phyloP scores from a whole-genome alignment of 2,329 filamentous ascomycete genomes.

The Cladophialophora exuberans region DNA sequence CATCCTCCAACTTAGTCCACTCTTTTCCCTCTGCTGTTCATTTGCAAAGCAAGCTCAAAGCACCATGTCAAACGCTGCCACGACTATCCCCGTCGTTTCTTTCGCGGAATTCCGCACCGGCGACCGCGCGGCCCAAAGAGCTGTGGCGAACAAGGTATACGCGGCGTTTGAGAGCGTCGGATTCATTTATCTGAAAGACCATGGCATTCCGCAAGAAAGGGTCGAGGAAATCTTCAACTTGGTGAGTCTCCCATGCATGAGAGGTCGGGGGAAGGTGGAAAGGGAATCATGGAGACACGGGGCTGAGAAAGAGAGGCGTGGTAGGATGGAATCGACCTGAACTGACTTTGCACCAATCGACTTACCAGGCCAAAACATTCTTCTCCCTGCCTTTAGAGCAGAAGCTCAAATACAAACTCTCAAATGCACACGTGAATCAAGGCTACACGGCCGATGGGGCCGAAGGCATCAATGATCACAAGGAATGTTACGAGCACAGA shows the following conservation, averaged over 20 bases:
- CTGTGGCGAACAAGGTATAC: constrained; percentile 39
- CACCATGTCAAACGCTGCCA: too few species aligned
- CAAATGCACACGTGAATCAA: constrained; percentile 31
- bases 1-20: too few species aligned
- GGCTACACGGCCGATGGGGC: constrained; percentile 29
- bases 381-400: constrained; percentile 49
- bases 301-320: too few species aligned
- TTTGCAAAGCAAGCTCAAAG: too few species aligned
- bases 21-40: too few species aligned
- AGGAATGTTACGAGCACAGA: constrained; percentile 30
- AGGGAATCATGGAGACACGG: not conserved
- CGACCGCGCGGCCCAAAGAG: constrained; percentile 36
- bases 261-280: too few species aligned
- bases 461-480: constrained; percentile 29
- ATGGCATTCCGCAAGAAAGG: constrained; percentile 38
- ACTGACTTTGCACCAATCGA: not conserved
- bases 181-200: constrained; percentile 47
- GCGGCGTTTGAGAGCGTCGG: constrained; percentile 43
- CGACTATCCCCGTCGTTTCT: constrained; percentile 45
- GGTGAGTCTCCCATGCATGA: constrained; percentile 20
- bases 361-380: constrained; percentile 41
- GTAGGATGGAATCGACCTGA: too few species aligned
- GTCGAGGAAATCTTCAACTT: constrained; percentile 27
- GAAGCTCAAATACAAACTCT: constrained; percentile 54
- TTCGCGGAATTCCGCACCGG: constrained; percentile 41